These are phyloP conservation scores for Ogataea kodamae DNA, from an alignment of 805 yeast species.

Conservation along the genomic window DNA sequence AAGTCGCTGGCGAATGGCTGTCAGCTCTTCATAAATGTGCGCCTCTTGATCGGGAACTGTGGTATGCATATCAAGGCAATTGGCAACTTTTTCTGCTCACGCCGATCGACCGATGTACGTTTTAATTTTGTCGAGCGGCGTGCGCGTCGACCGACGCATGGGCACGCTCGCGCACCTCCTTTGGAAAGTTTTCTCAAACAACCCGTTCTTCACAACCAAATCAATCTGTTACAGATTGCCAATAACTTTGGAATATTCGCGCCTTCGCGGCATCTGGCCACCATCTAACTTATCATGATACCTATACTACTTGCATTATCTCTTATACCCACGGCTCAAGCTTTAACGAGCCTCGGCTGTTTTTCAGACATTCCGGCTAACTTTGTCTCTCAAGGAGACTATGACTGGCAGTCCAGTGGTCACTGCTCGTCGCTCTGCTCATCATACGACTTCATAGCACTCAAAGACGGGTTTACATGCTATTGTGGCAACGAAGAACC, in stretches of 20 bases:
- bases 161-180: constrained; percentile 10
- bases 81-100: constrained; percentile 1
- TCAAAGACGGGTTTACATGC: constrained; percentile 53
- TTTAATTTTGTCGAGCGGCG: too few relatives aligned
- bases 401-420: constrained; percentile 56
- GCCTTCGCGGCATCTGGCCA: constrained; percentile 4
- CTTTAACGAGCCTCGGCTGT: constrained; percentile 35
- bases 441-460: constrained; percentile 45
- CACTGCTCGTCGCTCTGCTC: constrained; percentile 47
- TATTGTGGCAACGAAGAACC: constrained; percentile 59
- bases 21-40: constrained; percentile 37
- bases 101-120: constrained; percentile 9
- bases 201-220: not conserved
- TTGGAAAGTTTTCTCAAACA: constrained; percentile 11
- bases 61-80: constrained; percentile 18
- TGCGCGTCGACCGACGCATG: constrained; percentile 2
- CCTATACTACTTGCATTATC: constrained; percentile 1
- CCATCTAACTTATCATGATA: constrained; percentile 3
- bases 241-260: too few relatives aligned
- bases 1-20: constrained; percentile 41
- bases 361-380: constrained; percentile 34
- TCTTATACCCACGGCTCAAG: constrained; percentile 7
- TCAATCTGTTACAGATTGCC: too few relatives aligned
- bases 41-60: constrained; percentile 33
- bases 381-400: constrained; percentile 43